These are phyloP conservation scores for Mollisiaceae sp. DNA, from an alignment of 2,329 filamentous ascomycete species.

Conservation along the genomic window DNA sequence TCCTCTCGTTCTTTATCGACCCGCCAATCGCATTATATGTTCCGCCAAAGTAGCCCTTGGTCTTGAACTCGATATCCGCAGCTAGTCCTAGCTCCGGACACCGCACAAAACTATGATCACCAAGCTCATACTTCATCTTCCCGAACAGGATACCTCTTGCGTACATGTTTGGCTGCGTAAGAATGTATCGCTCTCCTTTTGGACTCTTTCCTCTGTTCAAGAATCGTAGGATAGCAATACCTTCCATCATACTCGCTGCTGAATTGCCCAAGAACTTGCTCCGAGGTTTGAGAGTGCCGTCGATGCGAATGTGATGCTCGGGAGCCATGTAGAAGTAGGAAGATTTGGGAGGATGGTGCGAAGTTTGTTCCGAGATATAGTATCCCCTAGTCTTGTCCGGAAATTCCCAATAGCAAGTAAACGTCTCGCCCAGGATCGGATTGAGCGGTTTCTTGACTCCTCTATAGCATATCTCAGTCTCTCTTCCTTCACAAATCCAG, in stretches of 20 bases:
- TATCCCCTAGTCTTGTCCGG: slow-evolving; percentile 84
- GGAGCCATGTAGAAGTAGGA: slow-evolving; percentile 99
- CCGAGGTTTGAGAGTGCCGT: slow-evolving; percentile 91
- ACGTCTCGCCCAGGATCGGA: slow-evolving; percentile 92
- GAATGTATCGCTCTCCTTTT: slow-evolving; percentile 83
- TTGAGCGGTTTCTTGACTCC: slow-evolving; percentile 99
- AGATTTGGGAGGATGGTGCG: slow-evolving; percentile 96
- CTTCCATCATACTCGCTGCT: slow-evolving; percentile 97
- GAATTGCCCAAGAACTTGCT: slow-evolving; percentile 97
- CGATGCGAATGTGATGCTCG: slow-evolving; percentile 90
- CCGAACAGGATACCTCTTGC: slow-evolving; percentile 95
- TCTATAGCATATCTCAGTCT: slow-evolving; percentile 50
- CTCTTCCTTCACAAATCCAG: not conserved
- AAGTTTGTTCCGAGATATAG: slow-evolving; percentile 97
- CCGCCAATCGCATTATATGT: slow-evolving; percentile 97
- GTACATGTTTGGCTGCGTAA: slow-evolving; percentile 99
- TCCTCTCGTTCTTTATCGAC: slow-evolving; percentile 84
- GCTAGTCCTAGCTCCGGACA: slow-evolving; percentile 87
- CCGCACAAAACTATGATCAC: slow-evolving; percentile 90
- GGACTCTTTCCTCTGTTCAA: slow-evolving; percentile 74
- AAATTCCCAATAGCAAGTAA: slow-evolving; percentile 95
- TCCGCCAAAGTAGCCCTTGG: slow-evolving; percentile 94
- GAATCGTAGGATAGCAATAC: slow-evolving; percentile 84
- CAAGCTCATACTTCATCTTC: slow-evolving; percentile 99
- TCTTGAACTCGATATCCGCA: slow-evolving; percentile 97